These are phyloP conservation scores for Lagerstroemia speciosa DNA, from an alignment of 345 rosid genomes.

Conservation along the genomic window DNA sequence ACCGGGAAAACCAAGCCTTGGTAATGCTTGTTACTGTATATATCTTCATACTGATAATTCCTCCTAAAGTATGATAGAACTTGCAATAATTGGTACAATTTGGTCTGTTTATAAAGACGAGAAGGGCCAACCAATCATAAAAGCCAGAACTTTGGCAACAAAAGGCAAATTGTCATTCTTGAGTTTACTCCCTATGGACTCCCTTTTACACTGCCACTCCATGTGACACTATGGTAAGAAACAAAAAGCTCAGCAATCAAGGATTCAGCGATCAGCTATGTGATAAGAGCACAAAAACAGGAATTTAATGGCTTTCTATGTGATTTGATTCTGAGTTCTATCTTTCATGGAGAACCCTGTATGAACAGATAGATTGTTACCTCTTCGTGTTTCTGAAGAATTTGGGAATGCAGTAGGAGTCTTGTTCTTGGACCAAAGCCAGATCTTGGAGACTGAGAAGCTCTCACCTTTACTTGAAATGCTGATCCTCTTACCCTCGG, in stretches of 20 bases:
- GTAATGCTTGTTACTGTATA: neutral
- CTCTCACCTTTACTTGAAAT: conserved; percentile 76
- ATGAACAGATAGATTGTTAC: neutral
- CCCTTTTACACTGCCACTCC: too few species aligned
- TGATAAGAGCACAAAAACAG: neutral
- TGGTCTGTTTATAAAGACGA: too few species aligned
- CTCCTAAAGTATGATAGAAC: neutral
- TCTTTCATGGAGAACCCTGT: neutral
- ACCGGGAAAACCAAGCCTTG: neutral
- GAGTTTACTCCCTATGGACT: neutral
- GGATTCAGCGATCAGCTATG: neutral
- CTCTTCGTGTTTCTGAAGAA: conserved; percentile 28
- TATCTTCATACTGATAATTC: neutral
- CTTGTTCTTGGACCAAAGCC: conserved; percentile 78
- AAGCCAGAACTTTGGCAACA: neutral
- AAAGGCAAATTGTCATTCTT: neutral
- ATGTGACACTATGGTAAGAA: too few species aligned
- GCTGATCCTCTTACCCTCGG: conserved; percentile 71
- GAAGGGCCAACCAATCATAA: neutral
- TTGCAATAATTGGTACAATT: neutral
- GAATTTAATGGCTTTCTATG: neutral
- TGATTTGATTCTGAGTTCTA: conserved; percentile 2
- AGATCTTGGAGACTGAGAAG: conserved; percentile 87
- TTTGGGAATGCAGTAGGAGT: conserved; percentile 29
- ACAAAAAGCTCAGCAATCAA: neutral